Evolutionary conservation across 2,329 filamentous ascomycete genomes (phyloP).

Genomic region (Pseudopyrenochaeta lycopersici): DNA sequence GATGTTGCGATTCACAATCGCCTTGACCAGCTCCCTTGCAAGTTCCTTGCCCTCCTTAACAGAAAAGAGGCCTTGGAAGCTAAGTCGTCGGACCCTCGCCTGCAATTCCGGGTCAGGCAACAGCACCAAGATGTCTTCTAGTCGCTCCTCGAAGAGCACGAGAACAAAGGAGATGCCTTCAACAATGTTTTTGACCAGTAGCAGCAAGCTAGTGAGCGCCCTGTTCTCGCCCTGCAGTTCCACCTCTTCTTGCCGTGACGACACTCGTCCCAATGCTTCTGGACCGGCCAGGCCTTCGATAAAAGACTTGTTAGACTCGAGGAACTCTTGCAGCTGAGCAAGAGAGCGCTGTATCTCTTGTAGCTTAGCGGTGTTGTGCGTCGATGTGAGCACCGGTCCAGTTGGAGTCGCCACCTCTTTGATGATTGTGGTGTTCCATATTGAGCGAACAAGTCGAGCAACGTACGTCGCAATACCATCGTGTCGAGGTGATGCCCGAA

Average conservation of each 20-base stretch:
- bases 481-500: slow-evolving; percentile 87
- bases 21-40: slow-evolving; percentile 93
- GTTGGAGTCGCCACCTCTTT: slow-evolving; percentile 62
- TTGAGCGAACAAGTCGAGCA: slow-evolving; percentile 82
- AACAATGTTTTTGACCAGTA: slow-evolving; percentile 87
- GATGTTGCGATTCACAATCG: slow-evolving; percentile 97
- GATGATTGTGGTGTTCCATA: slow-evolving; percentile 86
- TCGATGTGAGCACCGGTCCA: slow-evolving; percentile 71
- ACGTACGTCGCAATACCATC: slow-evolving; percentile 89
- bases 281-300: slow-evolving; percentile 95
- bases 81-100: slow-evolving; percentile 76
- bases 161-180: slow-evolving; percentile 97
- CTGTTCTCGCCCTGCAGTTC: slow-evolving; percentile 94
- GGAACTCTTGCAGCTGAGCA: slow-evolving; percentile 79
- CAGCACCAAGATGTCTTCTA: slow-evolving; percentile 84
- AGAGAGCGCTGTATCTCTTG: slow-evolving; percentile 81
- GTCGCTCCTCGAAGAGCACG: slow-evolving; percentile 91
- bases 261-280: slow-evolving; percentile 79
- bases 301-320: slow-evolving; percentile 85
- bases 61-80: slow-evolving; percentile 88
- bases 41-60: slow-evolving; percentile 81
- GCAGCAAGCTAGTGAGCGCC: slow-evolving; percentile 84
- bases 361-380: slow-evolving; percentile 73
- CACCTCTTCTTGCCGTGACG: slow-evolving; percentile 88
- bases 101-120: slow-evolving; percentile 73